Base-by-base conservation (phyloP, 2,329 filamentous ascomycete genomes). In the Purpureocillium takamizusanense region DNA sequence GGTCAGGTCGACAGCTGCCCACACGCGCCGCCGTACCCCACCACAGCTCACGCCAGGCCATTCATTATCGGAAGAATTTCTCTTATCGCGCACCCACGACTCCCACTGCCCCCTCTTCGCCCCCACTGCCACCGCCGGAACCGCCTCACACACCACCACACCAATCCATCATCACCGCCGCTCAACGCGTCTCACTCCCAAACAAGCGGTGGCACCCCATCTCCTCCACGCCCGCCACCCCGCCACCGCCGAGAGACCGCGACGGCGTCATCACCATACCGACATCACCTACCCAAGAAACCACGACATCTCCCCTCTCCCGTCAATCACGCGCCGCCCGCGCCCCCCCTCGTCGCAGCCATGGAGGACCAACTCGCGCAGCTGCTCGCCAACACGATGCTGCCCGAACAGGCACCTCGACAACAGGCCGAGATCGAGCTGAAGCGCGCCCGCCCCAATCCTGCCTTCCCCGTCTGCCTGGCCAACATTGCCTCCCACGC, bases 331-430 rank as follows among this genome's bases (percentile, higher is more conserved):
- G 35, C 15, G 28, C 31, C 36, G 18, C 13, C 13, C 12, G 17
- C 36, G 29, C 34, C 10, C 23, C 14, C n/a, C 13, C 12, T 23
- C 16, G 2, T 25, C 23, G 5, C 46, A 53, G 55, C 45, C 53
- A 95, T 95, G 88, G 89, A 95, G 75, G 83, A 94, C 66, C 82
- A 94, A 70, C 78, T 98, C 62, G 81, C 92, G 52, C 81, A 82
- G 62, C 76, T 97, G 60, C 81, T 98, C 47, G 78, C 83, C 54
- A 86, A 88, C 63, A 94, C 89, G 36, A 87, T 94, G 67, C 81
- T 81, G 46, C 55, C 84, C 43, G 77, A 81, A 42, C 81, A 90
- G 60, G 79, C 67, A 39, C 81, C 83, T 41, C 83, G 90, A 61
- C 88, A 86, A 59, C 79, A 85, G 59, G 92, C 92, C 51, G 92